Evolutionary conservation across 257 asterid genomes (phyloP).

Genomic region (Nicotiana otophora): DNA sequence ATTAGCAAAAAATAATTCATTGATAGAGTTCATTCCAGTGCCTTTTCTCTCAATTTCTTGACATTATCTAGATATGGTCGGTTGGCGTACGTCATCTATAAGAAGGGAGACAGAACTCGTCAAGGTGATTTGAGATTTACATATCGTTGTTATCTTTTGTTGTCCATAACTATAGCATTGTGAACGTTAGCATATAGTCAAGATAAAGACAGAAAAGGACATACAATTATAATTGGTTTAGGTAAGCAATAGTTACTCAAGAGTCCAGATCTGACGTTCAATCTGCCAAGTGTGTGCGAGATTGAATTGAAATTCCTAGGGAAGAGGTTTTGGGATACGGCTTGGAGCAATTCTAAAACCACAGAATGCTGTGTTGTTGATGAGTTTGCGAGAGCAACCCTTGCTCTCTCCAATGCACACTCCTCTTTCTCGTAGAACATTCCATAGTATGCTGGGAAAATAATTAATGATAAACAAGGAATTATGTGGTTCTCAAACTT

Average conservation of each 20-base stretch:
- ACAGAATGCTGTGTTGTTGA: too few relatives aligned
- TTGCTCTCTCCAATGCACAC: too few relatives aligned
- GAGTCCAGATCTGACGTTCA: neutral
- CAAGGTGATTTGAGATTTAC: constrained; percentile 38
- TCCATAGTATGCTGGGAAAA: too few relatives aligned
- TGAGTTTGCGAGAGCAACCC: too few relatives aligned
- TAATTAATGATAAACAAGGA: too few relatives aligned
- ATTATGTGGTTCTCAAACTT: too few relatives aligned
- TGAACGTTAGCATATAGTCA: neutral
- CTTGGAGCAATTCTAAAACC: too few relatives aligned
- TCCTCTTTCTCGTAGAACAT: too few relatives aligned
- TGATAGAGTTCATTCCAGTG: constrained; percentile 5
- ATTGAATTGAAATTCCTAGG: neutral
- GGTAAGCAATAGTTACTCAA: neutral
- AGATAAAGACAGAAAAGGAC: neutral
- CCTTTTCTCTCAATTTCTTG: constrained; percentile 28
- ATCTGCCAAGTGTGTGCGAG: neutral
- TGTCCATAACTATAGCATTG: neutral
- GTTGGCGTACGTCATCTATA: constrained; percentile 95
- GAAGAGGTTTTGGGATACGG: neutral
- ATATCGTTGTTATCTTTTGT: neutral
- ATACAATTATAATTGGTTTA: neutral
- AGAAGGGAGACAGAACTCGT: constrained; percentile 86
- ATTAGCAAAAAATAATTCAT: neutral
- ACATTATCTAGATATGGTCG: constrained; percentile 76